Evolutionary conservation across 257 asterid species (phyloP), one percentile per base, ranked within the genome.

Genomic region (Przewalskia tangutica): DNA sequence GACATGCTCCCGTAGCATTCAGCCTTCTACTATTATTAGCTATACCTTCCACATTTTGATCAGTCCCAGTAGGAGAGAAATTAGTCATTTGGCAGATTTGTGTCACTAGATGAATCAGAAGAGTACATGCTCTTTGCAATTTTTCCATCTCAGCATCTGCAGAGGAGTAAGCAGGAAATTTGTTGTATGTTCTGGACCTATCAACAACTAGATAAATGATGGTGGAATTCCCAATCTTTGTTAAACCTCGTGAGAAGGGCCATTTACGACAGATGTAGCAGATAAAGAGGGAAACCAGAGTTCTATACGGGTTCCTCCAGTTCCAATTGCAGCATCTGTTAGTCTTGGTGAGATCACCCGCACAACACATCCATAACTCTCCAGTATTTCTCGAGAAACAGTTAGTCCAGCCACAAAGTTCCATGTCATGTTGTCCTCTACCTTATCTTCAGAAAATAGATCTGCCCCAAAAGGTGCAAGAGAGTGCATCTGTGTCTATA

Each of bases 401-500:
- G 93, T 91, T 80, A 95, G 77, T 23, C 99, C 98, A 27, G 99
- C 98, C 7, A 95, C 81, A 81, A 95, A 95, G 84, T 95, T 95
- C 99, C 99, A 95, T 7, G 97, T 89, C 94, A 91, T 91, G 67
- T 92, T 92, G 87, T 94, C 99, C 83, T 90, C 96, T 68, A 95
- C 87, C 84, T 83, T 92, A 75, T 89, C 88, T 65, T 89, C 93
- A 63, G 85, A 88, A 60, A 89, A 87, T 40, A 94, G 91, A 82
- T 92, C 98, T 13, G 86, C 78, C 79, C 99, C 98, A 40, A 93
- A 95, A 40, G 99, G 99, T 62, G 93, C 80, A 4, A 94, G 91
- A 1, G 98, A 88, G 84, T 91, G 98, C 95, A 91, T 88, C 86
- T 95, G 99, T n/a, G 99, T 94, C 99, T 95, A 94, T 84, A 85